These are phyloP conservation scores for Immersiella caudata DNA, from an alignment of 495 filamentous ascomycete genomes.

Conservation along the genomic window DNA sequence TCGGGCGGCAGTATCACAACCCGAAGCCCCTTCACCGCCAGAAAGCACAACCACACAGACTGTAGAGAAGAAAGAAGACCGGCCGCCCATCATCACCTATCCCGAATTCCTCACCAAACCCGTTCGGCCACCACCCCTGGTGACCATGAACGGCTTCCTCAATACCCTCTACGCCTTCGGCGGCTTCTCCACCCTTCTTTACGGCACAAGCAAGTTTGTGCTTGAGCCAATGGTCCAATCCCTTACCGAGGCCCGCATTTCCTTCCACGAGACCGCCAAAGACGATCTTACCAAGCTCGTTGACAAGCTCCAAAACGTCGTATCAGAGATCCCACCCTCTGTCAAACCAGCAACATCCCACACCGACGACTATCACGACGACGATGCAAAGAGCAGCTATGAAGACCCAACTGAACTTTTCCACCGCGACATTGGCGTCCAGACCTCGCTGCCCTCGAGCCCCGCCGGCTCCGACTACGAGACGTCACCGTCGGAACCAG, in stretches of 20 bases:
- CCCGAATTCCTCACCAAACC: conserved; percentile 88
- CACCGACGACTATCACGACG: conserved; percentile 20
- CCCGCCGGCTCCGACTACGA: conserved; percentile 21
- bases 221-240: conserved; percentile 79
- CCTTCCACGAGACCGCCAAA: conserved; percentile 68
- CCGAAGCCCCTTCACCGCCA: conserved; percentile 1
- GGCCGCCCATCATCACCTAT: conserved; percentile 93
- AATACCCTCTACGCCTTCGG: conserved; percentile 77
- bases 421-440: conserved; percentile 85
- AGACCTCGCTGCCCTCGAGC: conserved; percentile 66
- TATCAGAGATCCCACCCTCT: conserved; percentile 58
- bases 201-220: conserved; percentile 79
- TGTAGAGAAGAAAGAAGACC: conserved; percentile 44
- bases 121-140: conserved; percentile 61
- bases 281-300: conserved; percentile 71
- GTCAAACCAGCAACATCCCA: not conserved
- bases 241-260: conserved; percentile 77
- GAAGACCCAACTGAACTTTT: conserved; percentile 81
- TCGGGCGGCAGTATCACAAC: not conserved
- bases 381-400: conserved; percentile 48
- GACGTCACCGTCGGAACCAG: conserved; percentile 16
- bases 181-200: conserved; percentile 69
- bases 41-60: conserved; percentile 21
- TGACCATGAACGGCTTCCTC: conserved; percentile 73
- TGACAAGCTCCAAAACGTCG: conserved; percentile 67